Evolutionary conservation across 768 basidiomycete species (phyloP).

Genomic region (Leccinum rimulosum): DNA sequence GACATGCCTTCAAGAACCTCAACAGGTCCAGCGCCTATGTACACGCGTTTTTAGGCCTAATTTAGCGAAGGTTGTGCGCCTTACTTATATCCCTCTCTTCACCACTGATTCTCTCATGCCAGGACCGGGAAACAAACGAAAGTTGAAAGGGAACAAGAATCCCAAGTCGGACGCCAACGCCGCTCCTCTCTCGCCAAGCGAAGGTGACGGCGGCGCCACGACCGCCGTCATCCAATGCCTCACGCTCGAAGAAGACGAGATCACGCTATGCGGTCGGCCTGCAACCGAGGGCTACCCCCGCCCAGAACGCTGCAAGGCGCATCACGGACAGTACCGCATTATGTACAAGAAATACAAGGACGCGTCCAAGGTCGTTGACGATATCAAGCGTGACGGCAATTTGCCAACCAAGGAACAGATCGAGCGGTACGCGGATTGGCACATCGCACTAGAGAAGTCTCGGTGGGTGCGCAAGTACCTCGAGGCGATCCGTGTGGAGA

Average conservation of each 20-base stretch:
- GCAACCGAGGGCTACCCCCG: slow-evolving; percentile 21
- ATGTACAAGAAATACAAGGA: slow-evolving; percentile 28
- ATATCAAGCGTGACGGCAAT: slow-evolving; percentile 4
- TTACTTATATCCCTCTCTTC: neutral
- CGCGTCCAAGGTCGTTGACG: slow-evolving; percentile 27
- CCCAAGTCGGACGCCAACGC: neutral
- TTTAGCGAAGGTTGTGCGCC: neutral
- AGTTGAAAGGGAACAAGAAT: neutral
- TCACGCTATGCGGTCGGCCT: slow-evolving; percentile 21
- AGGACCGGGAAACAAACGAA: slow-evolving; percentile 9
- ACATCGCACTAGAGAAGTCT: slow-evolving; percentile 16
- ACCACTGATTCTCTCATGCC: slow-evolving; percentile 4
- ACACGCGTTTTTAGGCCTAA: neutral
- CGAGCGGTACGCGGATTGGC: slow-evolving; percentile 9
- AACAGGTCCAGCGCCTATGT: neutral
- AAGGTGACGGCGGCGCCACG: neutral
- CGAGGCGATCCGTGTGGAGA: slow-evolving; percentile 33
- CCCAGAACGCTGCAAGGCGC: slow-evolving; percentile 21
- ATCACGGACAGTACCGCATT: slow-evolving; percentile 26
- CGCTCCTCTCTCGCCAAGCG: neutral
- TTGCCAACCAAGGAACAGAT: slow-evolving; percentile 23
- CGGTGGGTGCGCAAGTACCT: slow-evolving; percentile 28
- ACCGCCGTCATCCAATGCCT: slow-evolving; percentile 5
- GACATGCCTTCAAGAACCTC: neutral
- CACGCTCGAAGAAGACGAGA: slow-evolving; percentile 26